Conservation (phyloP, 1,284 basidiomycete species). For the Wallemia ichthyophaga region DNA sequence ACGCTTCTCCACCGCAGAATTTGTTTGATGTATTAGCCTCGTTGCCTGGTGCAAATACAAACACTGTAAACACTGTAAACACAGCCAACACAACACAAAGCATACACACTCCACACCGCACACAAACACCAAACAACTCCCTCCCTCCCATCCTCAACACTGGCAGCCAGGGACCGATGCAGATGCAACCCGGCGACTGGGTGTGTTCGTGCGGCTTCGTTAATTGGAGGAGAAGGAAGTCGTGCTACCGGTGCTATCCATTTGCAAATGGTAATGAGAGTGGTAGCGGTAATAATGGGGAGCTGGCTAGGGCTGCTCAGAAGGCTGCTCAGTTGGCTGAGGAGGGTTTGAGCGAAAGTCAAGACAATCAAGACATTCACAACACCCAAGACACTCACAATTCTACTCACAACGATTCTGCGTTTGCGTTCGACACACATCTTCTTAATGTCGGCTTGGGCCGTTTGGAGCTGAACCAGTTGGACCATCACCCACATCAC, state of each 20-base stretch:
- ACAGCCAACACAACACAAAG: too few species aligned
- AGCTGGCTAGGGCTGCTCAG: slow-evolving; percentile 7
- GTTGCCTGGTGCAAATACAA: not conserved
- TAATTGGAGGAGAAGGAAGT: not conserved
- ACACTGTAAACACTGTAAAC: too few species aligned
- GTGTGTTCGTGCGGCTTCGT: slow-evolving; percentile 36
- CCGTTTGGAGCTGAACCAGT: not conserved
- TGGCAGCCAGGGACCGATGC: slow-evolving; percentile 55
- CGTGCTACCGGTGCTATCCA: slow-evolving; percentile 8
- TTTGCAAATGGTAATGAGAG: slow-evolving; percentile 5
- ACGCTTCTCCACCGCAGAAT: not conserved
- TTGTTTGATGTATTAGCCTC: not conserved
- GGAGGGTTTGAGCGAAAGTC: too few species aligned
- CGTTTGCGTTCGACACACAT: not conserved
- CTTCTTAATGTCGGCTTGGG: too few species aligned
- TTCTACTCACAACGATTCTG: slow-evolving; percentile 3
- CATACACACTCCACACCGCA: not conserved
- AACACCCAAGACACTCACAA: too few species aligned
- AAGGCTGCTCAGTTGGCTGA: slow-evolving; percentile 10
- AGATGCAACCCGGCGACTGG: slow-evolving; percentile 70
- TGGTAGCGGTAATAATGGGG: too few species aligned
- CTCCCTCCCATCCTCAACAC: slow-evolving; percentile 57
- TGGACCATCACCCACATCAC: not conserved
- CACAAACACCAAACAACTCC: not conserved
- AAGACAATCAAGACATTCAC: too few species aligned